These are phyloP conservation scores for Venturia pyrina DNA, from an alignment of 2,329 filamentous ascomycete species.

Conservation along the genomic window DNA sequence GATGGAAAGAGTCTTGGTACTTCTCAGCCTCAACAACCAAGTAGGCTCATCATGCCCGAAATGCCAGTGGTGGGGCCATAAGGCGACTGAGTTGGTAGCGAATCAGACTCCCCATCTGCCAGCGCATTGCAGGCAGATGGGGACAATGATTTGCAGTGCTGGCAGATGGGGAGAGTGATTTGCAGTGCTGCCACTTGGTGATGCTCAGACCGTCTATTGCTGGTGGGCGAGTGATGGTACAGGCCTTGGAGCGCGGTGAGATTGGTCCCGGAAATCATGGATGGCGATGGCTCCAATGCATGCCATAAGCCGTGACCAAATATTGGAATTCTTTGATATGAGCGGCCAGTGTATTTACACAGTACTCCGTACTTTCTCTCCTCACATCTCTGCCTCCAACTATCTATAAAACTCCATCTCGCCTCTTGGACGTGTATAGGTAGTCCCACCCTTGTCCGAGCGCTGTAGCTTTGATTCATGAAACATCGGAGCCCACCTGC, in stretches of 20 bases:
- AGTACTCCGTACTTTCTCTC: too few species aligned
- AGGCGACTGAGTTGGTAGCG: neutral
- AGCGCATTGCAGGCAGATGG: constrained; percentile 2
- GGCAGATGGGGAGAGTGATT: neutral
- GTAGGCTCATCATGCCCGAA: neutral
- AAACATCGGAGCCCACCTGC: neutral
- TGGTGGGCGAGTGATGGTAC: neutral
- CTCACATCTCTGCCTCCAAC: too few species aligned
- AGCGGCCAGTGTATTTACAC: neutral
- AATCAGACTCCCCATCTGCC: neutral
- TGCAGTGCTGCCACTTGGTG: neutral
- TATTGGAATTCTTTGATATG: neutral
- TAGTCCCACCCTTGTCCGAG: neutral
- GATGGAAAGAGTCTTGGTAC: neutral
- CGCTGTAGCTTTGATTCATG: neutral
- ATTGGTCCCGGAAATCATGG: neutral
- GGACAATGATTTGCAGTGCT: neutral
- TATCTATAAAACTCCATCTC: too few species aligned
- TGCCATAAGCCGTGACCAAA: constrained; percentile 3
- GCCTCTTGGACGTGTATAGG: neutral
- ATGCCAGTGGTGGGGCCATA: neutral
- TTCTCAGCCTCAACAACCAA: neutral
- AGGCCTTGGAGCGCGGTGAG: neutral
- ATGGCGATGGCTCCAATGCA: neutral
- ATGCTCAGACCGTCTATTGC: constrained; percentile 1